Evolutionary conservation across 495 filamentous ascomycete genomes (phyloP).

Genomic region (Penicillium daleae): DNA sequence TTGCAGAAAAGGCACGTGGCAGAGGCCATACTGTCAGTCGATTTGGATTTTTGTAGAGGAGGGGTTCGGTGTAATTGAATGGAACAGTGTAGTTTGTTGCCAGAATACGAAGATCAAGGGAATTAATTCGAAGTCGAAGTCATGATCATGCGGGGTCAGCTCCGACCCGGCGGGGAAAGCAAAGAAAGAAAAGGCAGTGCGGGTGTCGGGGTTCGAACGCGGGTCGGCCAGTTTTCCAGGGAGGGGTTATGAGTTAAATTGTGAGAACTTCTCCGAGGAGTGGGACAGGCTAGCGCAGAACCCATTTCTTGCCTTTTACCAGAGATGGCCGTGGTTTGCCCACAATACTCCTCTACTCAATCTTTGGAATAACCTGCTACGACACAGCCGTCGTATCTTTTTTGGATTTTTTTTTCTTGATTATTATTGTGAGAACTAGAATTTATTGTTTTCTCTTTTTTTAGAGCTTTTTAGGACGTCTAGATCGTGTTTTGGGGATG

Average conservation of each 20-base stretch:
- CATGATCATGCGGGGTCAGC: slow-evolving; percentile 17
- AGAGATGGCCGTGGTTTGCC: slow-evolving; percentile 67
- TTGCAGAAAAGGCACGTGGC: slow-evolving; percentile 95
- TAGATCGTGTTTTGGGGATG: neutral
- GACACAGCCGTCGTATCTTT: slow-evolving; percentile 47
- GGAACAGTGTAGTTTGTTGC: neutral
- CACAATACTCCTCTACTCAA: slow-evolving; percentile 60
- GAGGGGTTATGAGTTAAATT: slow-evolving; percentile 20
- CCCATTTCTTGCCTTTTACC: slow-evolving; percentile 74
- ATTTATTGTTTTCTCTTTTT: neutral
- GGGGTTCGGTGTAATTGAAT: neutral
- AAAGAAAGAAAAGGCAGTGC: slow-evolving; percentile 20
- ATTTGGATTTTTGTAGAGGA: slow-evolving; percentile 9
- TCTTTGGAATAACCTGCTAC: slow-evolving; percentile 58
- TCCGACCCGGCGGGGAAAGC: neutral
- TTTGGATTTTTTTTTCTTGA: slow-evolving; percentile 28
- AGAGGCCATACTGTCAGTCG: slow-evolving; percentile 37
- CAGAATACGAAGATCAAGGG: neutral
- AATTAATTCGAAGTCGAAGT: slow-evolving; percentile 21
- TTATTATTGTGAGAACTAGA: neutral
- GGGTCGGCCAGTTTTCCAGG: neutral
- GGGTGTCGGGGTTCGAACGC: slow-evolving; percentile 34
- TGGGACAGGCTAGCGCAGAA: slow-evolving; percentile 60
- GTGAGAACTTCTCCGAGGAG: slow-evolving; percentile 35
- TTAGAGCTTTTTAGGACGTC: neutral